Conservation (phyloP, 78 protist species). For the slime mould (Dictyostelium discoideum) region dicty_2.7 NC_007088.5:4625001-4625500, state of each 20-base stretch:
- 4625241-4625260: neutral
- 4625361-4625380: constrained; percentile 48
- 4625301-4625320: constrained; percentile 55
- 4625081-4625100: no score
- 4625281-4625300: neutral
- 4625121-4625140: no score
- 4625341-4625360: constrained; percentile 65
- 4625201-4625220: no score
- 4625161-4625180: no score
- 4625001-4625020: no score
- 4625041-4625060: no score
- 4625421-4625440: constrained; percentile 49
- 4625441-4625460: constrained; percentile 53
- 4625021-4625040: no score
- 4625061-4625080: no score
- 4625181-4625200: no score
- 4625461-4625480: constrained; percentile 26
- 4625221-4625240: neutral
- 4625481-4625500: neutral
- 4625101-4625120: no score
- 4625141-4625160: no score
- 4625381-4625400: constrained; percentile 41
- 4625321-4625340: constrained; percentile 54
- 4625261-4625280: neutral
- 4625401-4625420: constrained; percentile 74